Evolutionary conservation across 2,329 filamentous ascomycete genomes (phyloP).

Genomic region (Diaporthe humulicola): DNA sequence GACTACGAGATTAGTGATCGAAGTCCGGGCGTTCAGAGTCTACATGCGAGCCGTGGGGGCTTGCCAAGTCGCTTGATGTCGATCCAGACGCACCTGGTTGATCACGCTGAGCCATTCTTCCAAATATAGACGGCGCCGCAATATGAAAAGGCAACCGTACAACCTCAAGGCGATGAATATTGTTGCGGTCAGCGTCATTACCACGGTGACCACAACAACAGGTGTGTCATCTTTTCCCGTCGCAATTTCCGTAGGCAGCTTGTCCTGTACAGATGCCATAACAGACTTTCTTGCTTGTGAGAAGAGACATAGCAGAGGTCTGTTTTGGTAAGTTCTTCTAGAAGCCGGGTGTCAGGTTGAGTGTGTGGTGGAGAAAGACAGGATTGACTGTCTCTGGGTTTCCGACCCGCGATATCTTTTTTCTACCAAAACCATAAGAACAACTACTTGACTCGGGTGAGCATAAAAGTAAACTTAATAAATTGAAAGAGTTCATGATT

Average conservation of each 20-base stretch:
- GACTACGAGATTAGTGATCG: background rate
- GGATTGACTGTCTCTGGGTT: background rate
- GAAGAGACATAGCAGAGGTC: background rate
- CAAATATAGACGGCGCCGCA: background rate
- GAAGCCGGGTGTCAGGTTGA: background rate
- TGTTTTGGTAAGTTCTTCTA: background rate
- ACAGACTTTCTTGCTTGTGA: background rate
- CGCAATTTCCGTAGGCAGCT: background rate
- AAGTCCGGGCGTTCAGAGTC: no score
- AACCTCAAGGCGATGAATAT: background rate
- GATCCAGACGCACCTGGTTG: conserved; percentile 8
- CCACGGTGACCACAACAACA: background rate
- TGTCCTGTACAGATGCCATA: background rate
- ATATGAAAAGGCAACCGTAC: background rate
- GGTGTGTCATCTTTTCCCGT: background rate
- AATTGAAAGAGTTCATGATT: background rate
- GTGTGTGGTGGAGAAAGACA: background rate
- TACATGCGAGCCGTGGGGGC: background rate
- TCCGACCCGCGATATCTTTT: background rate
- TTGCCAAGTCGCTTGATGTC: background rate
- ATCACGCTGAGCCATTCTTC: conserved; percentile 21
- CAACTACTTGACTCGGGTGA: background rate
- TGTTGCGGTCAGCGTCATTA: background rate
- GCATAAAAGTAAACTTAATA: background rate
- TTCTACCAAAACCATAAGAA: background rate